phyloP scores from a whole-genome alignment of 768 basidiomycete genomes.

The Collybiopsis confluens region DNA sequence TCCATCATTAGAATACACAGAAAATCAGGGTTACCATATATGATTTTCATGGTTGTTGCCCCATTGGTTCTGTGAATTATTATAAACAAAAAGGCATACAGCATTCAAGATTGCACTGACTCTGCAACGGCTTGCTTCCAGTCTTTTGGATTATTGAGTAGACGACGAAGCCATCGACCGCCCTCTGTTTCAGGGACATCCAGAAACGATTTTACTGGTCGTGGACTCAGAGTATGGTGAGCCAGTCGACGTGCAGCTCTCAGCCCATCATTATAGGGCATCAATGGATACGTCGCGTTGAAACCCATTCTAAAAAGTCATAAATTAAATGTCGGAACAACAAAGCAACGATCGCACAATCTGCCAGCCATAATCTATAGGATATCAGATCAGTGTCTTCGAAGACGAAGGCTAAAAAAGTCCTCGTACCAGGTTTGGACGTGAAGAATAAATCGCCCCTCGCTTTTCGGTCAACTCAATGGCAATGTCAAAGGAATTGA shows the following conservation, averaged over 20 bases:
- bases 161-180: neutral
- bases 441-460: conserved; percentile 30
- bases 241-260: neutral
- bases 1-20: too few relatives aligned
- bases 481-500: conserved; percentile 32
- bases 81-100: too few relatives aligned
- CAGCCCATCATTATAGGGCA: conserved; percentile 2
- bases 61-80: conserved; percentile 1
- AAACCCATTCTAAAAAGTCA: conserved; percentile 4
- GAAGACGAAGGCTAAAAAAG: too few relatives aligned
- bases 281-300: conserved; percentile 4
- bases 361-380: neutral
- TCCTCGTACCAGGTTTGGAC: conserved; percentile 18
- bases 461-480: conserved; percentile 38
- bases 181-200: neutral
- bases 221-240: neutral
- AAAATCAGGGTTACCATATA: too few relatives aligned
- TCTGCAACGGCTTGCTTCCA: conserved; percentile 3
- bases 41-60: conserved; percentile 15
- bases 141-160: conserved; percentile 18
- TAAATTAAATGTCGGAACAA: conserved; percentile 7
- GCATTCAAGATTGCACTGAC: neutral
- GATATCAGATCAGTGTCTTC: neutral
- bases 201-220: neutral
- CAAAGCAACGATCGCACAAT: neutral